Base-by-base conservation (phyloP, 2,329 filamentous ascomycete genomes). In the Exutisphaerella laricina region DNA sequence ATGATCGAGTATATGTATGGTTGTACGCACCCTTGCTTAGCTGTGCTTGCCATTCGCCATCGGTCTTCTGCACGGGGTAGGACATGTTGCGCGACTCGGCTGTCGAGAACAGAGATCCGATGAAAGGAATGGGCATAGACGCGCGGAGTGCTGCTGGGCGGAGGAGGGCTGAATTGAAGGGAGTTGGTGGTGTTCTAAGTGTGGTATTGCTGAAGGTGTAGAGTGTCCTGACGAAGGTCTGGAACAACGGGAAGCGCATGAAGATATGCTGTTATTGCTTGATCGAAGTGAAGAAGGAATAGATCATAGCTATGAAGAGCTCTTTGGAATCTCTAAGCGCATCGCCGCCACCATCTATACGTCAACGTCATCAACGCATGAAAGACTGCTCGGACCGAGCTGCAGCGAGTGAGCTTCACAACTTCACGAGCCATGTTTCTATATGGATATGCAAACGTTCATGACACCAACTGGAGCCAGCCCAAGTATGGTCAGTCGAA, bases 11-110 rank as follows among this genome's bases (percentile, higher is more conserved):
- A 7, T 21, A 6, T 21, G 14, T 12, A 39, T 28, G 28, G 37
- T 42, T 13, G 17, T 18, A 63, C 66, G 20, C 68, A 84, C 82
- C 81, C 60, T 77, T 78, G 43, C 73, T 88, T 41, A 98, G 71
- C 45, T 95, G 78, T 6, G 90, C 85, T 54, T 81, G 84, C 92
- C 92, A 98, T 70, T 97, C 88, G 43, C 86, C 79, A 16, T 88
- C 77, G 28, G 72, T 78, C 66, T 88, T 86, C 64, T 92, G 70
- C 39, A 92, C 79, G n/a, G 92, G 87, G 58, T 84, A 89, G 31
- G 79, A 76, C 74, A 84, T 86, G 41, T 76, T 76, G 43, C 71
- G 67, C 17, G 74, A 70, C 30, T 68, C 71, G 31, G 70, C 64
- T 39, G 76, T 81, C 41, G 80, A 74, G 59, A 95, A 94, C 2